phyloP scores from a whole-genome alignment of 2,329 filamentous ascomycete species.

The Talaromyces sp. region DNA sequence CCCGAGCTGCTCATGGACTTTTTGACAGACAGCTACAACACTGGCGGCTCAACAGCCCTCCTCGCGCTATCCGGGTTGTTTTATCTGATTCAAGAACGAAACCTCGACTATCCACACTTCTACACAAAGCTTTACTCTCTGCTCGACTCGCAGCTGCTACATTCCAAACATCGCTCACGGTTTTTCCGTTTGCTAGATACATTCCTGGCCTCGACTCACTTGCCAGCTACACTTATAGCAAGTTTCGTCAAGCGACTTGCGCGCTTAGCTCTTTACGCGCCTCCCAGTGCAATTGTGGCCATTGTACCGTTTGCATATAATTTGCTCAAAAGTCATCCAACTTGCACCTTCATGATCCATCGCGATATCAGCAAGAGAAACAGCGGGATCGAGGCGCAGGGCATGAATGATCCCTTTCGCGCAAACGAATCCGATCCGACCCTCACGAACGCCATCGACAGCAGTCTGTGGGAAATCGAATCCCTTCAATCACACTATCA shows the following conservation, averaged over 20 bases:
- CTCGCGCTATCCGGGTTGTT: constrained; percentile 90
- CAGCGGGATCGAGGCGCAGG: constrained; percentile 58
- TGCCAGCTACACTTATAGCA: constrained; percentile 84
- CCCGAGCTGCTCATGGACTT: constrained; percentile 94
- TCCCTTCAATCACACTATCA: constrained; percentile 91
- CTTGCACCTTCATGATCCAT: constrained; percentile 95
- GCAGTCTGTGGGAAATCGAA: constrained; percentile 90
- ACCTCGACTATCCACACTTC: constrained; percentile 93
- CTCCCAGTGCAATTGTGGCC: constrained; percentile 82
- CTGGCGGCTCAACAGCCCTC: constrained; percentile 79
- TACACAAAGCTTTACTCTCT: constrained; percentile 92
- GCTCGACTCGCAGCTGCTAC: constrained; percentile 76
- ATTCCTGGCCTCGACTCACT: constrained; percentile 85
- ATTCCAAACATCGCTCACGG: constrained; percentile 88
- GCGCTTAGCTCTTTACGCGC: constrained; percentile 77
- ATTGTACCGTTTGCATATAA: constrained; percentile 96
- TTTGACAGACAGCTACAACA: constrained; percentile 86
- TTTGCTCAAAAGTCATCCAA: constrained; percentile 80
- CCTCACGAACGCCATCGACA: constrained; percentile 82
- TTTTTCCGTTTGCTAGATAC: constrained; percentile 91
- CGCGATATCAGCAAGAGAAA: constrained; percentile 59
- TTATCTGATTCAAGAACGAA: constrained; percentile 87
- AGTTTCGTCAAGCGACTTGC: constrained; percentile 95
- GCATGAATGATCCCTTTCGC: constrained; percentile 72
- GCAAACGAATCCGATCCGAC: constrained; percentile 75